Evolutionary conservation across 2,329 filamentous ascomycete species (phyloP).

Genomic region (Penicillium sclerotigenum): DNA sequence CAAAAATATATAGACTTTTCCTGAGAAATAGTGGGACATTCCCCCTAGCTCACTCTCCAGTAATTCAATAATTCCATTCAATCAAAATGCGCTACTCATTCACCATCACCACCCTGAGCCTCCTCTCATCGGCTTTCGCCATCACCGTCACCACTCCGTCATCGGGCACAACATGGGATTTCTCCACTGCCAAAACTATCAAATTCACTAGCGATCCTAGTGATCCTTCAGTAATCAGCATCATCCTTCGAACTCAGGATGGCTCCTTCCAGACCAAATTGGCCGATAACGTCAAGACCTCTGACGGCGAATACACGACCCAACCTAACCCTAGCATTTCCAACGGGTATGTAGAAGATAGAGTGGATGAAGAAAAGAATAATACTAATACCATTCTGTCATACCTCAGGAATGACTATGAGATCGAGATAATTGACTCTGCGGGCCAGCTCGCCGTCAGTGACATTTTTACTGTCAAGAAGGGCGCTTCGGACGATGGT

Average conservation of each 20-base stretch:
- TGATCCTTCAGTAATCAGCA: slow-evolving; percentile 10
- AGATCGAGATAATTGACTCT: slow-evolving; percentile 14
- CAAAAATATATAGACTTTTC: neutral
- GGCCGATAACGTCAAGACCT: slow-evolving; percentile 12
- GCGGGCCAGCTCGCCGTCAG: slow-evolving; percentile 10
- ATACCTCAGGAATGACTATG: slow-evolving; percentile 5
- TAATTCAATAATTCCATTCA: neutral
- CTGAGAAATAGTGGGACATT: neutral
- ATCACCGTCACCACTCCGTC: slow-evolving; percentile 7
- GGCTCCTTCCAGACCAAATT: slow-evolving; percentile 15
- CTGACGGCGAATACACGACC: slow-evolving; percentile 10
- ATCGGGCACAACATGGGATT: slow-evolving; percentile 7
- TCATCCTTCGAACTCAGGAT: slow-evolving; percentile 10
- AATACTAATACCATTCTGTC: neutral
- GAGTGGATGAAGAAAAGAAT: neutral
- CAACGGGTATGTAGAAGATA: slow-evolving; percentile 7
- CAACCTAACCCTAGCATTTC: slow-evolving; percentile 14
- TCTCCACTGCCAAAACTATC: slow-evolving; percentile 11
- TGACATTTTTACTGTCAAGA: slow-evolving; percentile 7
- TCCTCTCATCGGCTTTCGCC: slow-evolving; percentile 8
- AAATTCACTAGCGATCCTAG: slow-evolving; percentile 5
- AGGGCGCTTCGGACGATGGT: slow-evolving; percentile 8
- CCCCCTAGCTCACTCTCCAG: neutral
- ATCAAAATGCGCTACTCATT: slow-evolving; percentile 8
- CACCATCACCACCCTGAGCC: neutral